These are phyloP conservation scores for Comarum palustre DNA, from an alignment of 306 rosid species.

Conservation along the genomic window DNA sequence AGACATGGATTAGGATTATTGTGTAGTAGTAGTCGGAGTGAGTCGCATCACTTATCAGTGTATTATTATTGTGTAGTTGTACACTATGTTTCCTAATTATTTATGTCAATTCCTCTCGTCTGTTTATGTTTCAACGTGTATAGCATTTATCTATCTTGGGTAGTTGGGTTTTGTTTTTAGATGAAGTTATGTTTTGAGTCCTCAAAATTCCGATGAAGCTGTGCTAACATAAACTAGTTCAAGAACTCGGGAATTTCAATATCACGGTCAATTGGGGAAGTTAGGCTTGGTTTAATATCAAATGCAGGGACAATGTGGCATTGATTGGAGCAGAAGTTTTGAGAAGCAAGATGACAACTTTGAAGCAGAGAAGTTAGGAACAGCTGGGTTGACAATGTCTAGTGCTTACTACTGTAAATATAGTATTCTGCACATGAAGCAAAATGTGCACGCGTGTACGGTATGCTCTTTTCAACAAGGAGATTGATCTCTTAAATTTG, in stretches of 20 bases:
- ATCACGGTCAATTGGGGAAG: neutral
- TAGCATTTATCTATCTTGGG: neutral
- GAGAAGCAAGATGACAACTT: too few relatives aligned
- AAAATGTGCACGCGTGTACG: neutral
- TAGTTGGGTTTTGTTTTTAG: neutral
- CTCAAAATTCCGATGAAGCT: neutral
- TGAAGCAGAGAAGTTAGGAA: neutral
- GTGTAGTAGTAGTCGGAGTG: neutral
- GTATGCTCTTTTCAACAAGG: too few relatives aligned
- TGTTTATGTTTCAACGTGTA: neutral
- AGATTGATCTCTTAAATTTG: too few relatives aligned
- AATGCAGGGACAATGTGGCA: neutral
- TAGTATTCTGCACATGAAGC: neutral
- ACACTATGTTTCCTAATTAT: neutral
- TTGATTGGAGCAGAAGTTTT: neutral
- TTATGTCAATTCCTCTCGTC: neutral
- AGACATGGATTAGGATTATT: neutral
- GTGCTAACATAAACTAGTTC: neutral
- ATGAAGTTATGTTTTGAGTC: neutral
- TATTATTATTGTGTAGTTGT: constrained; percentile 1
- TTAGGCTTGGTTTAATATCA: neutral
- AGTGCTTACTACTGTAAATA: neutral
- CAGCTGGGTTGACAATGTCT: neutral
- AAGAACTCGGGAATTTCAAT: neutral
- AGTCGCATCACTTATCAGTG: neutral